Conservation (phyloP, 1,284 basidiomycete species). For the Afroboletus lepidellus region DNA sequence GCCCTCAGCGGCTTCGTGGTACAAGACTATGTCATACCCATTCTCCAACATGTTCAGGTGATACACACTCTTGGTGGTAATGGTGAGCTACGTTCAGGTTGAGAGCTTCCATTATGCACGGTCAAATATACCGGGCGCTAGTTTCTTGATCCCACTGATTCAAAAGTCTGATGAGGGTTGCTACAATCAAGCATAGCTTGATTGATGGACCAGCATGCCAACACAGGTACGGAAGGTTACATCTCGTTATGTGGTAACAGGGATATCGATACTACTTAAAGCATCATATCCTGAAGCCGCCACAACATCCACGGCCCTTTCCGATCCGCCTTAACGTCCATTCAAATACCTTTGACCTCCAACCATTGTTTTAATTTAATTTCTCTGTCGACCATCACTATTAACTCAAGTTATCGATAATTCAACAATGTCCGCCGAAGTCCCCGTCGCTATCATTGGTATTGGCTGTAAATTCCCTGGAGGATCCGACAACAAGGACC, state of each 20-base stretch:
- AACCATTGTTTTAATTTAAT: background rate
- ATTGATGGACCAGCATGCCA: conserved; percentile 11
- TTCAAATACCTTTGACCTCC: background rate
- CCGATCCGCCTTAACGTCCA: background rate
- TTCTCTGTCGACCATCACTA: background rate
- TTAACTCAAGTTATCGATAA: conserved; percentile 1
- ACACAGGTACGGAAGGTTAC: background rate
- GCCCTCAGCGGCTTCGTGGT: background rate
- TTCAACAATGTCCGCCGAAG: conserved; percentile 27
- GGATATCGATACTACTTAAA: conserved; percentile 10
- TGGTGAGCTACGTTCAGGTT: background rate
- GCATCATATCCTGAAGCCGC: background rate
- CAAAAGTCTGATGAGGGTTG: conserved; percentile 2
- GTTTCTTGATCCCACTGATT: background rate
- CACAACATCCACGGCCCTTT: background rate
- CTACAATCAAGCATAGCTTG: conserved; percentile 5
- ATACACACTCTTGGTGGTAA: background rate
- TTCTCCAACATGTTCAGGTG: background rate
- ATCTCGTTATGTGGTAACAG: background rate
- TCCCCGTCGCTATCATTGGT: conserved; percentile 30
- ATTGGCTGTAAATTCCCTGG: conserved; percentile 35
- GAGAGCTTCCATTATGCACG: background rate
- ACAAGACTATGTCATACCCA: background rate
- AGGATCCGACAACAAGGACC: conserved; percentile 29
- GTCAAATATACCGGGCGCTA: background rate